Conservation (phyloP, 169 alveolate species). For the Eimeria acervulina region DNA sequence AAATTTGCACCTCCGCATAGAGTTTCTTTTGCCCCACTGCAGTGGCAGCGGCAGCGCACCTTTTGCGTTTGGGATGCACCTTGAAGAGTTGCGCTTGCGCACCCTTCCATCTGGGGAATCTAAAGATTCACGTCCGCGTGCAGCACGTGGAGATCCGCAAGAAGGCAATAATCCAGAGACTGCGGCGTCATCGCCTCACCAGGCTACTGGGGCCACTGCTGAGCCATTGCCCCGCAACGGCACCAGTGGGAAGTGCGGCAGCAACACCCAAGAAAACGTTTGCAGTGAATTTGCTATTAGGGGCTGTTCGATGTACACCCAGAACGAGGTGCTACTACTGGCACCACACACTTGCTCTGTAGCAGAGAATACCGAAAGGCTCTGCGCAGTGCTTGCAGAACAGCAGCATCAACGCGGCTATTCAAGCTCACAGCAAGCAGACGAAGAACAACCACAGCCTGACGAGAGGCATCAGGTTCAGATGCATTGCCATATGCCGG, state of each 20-base stretch:
- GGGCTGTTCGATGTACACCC: conserved; percentile 27
- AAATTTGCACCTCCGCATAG: conserved; percentile 42
- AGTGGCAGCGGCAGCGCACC: neutral
- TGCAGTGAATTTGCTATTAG: conserved; percentile 31
- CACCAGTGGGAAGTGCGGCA: conserved; percentile 1
- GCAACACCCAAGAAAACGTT: conserved; percentile 15
- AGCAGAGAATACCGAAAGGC: conserved; percentile 13
- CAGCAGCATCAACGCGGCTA: neutral
- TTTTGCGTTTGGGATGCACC: conserved; percentile 39
- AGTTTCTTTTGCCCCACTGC: conserved; percentile 33
- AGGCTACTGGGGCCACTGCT: neutral
- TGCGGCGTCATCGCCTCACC: neutral
- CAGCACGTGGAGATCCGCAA: neutral
- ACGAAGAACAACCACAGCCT: neutral
- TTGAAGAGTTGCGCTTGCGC: conserved; percentile 50
- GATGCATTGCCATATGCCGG: neutral
- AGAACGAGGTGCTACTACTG: conserved; percentile 58
- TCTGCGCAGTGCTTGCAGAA: conserved; percentile 35
- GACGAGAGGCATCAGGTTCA: neutral
- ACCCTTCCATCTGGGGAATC: conserved; percentile 24
- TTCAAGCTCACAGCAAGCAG: neutral
- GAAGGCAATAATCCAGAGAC: neutral
- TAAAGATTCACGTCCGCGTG: neutral
- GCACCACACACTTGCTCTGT: conserved; percentile 52
- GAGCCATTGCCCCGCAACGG: neutral